Conservation (phyloP, 306 rosid species). For the Vigna hirtella region DNA sequence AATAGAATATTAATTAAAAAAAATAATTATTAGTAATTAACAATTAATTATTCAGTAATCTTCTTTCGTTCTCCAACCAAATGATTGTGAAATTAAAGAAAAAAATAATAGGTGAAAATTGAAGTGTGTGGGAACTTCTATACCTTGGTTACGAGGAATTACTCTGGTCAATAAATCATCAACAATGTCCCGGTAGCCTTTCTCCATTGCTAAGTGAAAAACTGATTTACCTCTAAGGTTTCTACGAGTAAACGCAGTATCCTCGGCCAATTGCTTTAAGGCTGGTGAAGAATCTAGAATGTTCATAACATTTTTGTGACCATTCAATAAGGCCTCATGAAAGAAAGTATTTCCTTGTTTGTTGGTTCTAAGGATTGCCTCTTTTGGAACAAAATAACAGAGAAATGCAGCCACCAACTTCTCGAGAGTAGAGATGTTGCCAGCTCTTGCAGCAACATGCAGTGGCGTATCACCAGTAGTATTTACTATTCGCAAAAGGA, state of each 20-base stretch:
- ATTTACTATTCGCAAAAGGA: neutral
- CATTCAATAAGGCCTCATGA: conserved; percentile 8
- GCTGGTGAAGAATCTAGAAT: neutral
- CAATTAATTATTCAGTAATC: too few species aligned
- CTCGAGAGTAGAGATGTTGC: neutral
- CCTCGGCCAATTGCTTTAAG: neutral
- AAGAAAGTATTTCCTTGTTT: neutral
- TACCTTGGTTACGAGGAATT: too few species aligned
- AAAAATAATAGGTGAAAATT: too few species aligned
- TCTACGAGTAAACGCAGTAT: neutral
- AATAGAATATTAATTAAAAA: too few species aligned
- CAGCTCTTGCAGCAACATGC: conserved; percentile 30
- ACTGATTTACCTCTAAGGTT: neutral
- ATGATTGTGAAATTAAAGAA: too few species aligned
- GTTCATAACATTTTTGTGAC: neutral
- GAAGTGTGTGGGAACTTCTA: too few species aligned
- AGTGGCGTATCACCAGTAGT: neutral
- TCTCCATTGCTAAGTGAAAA: neutral
- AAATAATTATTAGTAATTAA: too few species aligned
- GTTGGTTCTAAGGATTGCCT: neutral
- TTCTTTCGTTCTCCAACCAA: too few species aligned
- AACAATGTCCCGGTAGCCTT: neutral
- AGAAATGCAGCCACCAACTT: neutral
- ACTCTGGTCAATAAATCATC: neutral
- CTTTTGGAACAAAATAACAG: neutral